A percentile compares a stretch with the other conserved stretches of the same genome.
phyloP scores from a whole-genome alignment of 2,329 filamentous ascomycete genomes.

The Curvularia sp. region DNA sequence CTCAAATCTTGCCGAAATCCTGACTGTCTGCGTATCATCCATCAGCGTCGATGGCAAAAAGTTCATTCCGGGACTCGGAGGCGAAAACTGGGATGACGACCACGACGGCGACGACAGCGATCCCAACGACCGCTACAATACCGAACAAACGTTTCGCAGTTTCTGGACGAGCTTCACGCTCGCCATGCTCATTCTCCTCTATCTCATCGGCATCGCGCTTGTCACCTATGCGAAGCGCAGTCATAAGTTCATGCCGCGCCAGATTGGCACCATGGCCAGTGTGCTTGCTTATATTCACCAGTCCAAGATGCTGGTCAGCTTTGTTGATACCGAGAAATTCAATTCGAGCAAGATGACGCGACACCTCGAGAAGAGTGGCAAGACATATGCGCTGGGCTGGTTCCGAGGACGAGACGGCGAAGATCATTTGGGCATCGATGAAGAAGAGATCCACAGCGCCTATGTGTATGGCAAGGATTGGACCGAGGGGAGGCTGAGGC shows the following conservation, averaged over 20 bases:
- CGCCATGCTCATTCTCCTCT: conserved; percentile 69
- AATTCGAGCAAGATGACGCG: conserved; percentile 67
- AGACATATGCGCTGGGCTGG: conserved; percentile 79
- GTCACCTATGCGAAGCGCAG: conserved; percentile 69
- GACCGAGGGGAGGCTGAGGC: conserved; percentile 43
- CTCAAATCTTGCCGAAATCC: conserved; percentile 74
- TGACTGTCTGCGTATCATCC: conserved; percentile 73
- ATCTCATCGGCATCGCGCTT: conserved; percentile 66
- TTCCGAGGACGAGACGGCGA: conserved; percentile 75
- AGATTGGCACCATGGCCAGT: conserved; percentile 79
- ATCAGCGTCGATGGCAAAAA: conserved; percentile 70
- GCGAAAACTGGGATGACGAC: conserved; percentile 23
- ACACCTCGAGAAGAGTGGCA: conserved; percentile 65
- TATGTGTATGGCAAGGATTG: conserved; percentile 69
- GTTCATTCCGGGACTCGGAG: conserved; percentile 56
- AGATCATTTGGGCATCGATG: conserved; percentile 78
- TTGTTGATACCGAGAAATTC: conserved; percentile 72
- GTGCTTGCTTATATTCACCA: conserved; percentile 81
- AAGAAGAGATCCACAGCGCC: conserved; percentile 71
- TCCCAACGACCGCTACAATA: conserved; percentile 39
- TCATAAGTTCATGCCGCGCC: conserved; percentile 75
- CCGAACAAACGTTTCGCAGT: conserved; percentile 59
- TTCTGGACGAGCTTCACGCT: conserved; percentile 72
- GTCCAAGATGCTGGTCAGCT: conserved; percentile 79
- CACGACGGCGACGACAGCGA: conserved; percentile 7